A percentile compares a stretch with the other conserved stretches of the same genome.
Evolutionary conservation across 2,329 filamentous ascomycete genomes (phyloP).

Genomic region (Lithohypha guttulata): DNA sequence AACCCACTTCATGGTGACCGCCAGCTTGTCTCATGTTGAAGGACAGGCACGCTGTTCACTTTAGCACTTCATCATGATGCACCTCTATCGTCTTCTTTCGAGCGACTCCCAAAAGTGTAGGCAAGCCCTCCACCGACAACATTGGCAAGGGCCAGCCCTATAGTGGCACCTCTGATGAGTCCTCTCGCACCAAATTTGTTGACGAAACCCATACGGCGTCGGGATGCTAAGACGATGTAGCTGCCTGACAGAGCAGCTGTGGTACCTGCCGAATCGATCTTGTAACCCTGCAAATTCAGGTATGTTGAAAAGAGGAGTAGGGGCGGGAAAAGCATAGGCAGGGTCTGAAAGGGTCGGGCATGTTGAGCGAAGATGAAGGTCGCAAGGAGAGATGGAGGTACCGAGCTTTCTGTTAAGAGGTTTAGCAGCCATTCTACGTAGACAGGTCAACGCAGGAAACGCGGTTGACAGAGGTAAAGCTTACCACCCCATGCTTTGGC

Average conservation of each 20-base stretch:
- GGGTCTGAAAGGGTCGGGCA: constrained; percentile 52
- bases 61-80: no score
- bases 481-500: constrained; percentile 23
- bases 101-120: constrained; percentile 34
- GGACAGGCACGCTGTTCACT: no score
- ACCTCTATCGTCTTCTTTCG: constrained; percentile 30
- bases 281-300: constrained; percentile 52
- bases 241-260: constrained; percentile 55
- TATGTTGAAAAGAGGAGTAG: constrained; percentile 56
- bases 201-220: constrained; percentile 40
- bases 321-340: constrained; percentile 58
- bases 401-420: constrained; percentile 44
- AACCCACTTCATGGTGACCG: no score
- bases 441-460: constrained; percentile 1
- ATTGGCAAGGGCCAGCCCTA: constrained; percentile 37
- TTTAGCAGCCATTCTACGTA: constrained; percentile 16
- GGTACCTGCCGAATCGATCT: constrained; percentile 52
- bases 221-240: constrained; percentile 52
- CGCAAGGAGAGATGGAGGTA: constrained; percentile 54
- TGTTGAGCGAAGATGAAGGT: constrained; percentile 57
- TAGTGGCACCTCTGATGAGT: constrained; percentile 34
- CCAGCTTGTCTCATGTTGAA: no score
- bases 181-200: constrained; percentile 37
- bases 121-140: constrained; percentile 36
- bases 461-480: constrained; percentile 1